Evolutionary conservation across 495 filamentous ascomycete species (phyloP), one percentile per base, ranked within the genome.

Genomic region (Parathielavia hyrcaniae): DNA sequence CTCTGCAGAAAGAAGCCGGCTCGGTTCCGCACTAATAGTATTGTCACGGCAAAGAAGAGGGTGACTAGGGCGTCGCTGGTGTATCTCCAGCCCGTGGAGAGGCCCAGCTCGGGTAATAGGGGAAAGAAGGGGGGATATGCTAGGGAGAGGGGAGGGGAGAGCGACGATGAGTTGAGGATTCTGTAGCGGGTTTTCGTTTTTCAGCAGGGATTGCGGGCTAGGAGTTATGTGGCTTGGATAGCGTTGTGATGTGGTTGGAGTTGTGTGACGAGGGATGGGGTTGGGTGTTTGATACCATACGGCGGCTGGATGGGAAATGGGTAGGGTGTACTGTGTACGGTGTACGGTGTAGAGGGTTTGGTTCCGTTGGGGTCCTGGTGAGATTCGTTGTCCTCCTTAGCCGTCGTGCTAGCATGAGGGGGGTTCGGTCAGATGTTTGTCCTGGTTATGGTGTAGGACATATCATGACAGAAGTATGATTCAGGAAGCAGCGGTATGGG

Each of bases 91-190:
- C 36, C 26, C 6, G 26, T 30, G 2, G 26, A 30, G 26, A 30
- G 26, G 6, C 6, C 3, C 26, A 30, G 26, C 3, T 6, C 26
- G n/a, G n/a, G 44, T 5, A 19, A n/a, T 36, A 0, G 9, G 16
- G 46, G 19, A 2, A n/a, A n/a, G 47, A 17, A 32, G 26, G 26
- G 35, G 19, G 41, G 17, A n/a, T n/a, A 5, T 13, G 34, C 0
- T 14, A 41, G 8, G 32, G 44, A 26, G 14, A 50, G 6, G 32
- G 52, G 17, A 2, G 60, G 23, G 23, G 61, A 54, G 8, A 63
- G 61, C 45, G 61, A 58, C 16, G 61, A 63, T 50, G 61, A 63
- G 43, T 39, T 63, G 57, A 58, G 50, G 23, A 13, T 57, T 36
- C 45, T 61, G 0, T 57, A 17, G 17, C 3, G n/a, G 26, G 14